These are phyloP conservation scores for Aphanocladium album DNA, from an alignment of 2,329 filamentous ascomycete genomes.

Conservation along the genomic window DNA sequence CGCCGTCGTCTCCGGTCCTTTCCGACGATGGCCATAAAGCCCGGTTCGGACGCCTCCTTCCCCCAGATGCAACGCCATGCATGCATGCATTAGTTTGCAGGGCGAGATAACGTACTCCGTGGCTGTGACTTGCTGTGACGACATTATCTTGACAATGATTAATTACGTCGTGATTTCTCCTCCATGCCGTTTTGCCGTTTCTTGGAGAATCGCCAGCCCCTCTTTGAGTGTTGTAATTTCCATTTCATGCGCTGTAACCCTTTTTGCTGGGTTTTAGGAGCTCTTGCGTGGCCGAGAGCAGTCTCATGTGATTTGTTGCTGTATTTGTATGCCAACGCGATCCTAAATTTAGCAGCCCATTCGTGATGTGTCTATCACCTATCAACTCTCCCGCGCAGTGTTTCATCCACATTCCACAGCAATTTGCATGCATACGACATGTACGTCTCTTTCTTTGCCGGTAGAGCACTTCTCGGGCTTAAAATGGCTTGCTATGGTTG, in stretches of 20 bases:
- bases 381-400: not conserved
- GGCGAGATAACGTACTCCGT: not conserved
- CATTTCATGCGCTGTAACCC: not conserved
- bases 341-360: not conserved
- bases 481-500: not conserved
- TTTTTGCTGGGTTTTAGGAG: not conserved
- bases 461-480: not conserved
- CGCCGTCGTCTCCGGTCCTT: slow-evolving; percentile 7
- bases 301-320: not conserved
- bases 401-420: not conserved
- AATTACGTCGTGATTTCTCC: slow-evolving; percentile 8
- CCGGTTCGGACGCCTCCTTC: not conserved
- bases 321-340: slow-evolving; percentile 3
- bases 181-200: not conserved
- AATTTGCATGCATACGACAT: not conserved
- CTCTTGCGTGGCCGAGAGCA: not conserved
- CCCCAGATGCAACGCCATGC: not conserved
- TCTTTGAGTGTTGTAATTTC: not conserved
- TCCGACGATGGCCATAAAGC: slow-evolving; percentile 1
- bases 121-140: not conserved
- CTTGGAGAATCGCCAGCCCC: not conserved
- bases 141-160: not conserved
- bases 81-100: not conserved
- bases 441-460: not conserved
- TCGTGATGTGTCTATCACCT: not conserved